A percentile compares a stretch with the other conserved stretches of the same genome.
phyloP scores from a whole-genome alignment of 345 rosid species.

The Arabidopsis arenosa region DNA sequence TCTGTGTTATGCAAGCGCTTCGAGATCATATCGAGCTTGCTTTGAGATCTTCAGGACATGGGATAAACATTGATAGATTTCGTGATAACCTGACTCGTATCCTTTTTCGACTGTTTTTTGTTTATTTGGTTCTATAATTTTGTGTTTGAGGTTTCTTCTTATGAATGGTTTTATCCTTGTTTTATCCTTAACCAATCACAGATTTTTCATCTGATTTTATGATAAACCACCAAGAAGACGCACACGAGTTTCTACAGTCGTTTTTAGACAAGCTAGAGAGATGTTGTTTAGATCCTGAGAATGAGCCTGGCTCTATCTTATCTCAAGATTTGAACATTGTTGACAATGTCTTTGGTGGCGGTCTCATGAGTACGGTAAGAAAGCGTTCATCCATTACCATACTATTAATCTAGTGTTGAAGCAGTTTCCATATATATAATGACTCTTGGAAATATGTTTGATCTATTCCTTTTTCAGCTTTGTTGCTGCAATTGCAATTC shows the following conservation, averaged over 20 bases:
- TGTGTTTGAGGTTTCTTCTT: neutral
- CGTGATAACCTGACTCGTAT: conserved; percentile 70
- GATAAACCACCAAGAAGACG: conserved; percentile 81
- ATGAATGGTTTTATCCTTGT: conserved; percentile 46
- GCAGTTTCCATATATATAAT: conserved; percentile 1
- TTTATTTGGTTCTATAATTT: neutral
- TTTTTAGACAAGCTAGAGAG: conserved; percentile 72
- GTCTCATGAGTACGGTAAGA: conserved; percentile 77
- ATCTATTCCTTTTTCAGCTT: conserved; percentile 50
- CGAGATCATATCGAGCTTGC: conserved; percentile 65
- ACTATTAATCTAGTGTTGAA: neutral
- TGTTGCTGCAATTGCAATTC: conserved; percentile 70
- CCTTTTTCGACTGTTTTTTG: conserved; percentile 28
- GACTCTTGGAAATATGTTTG: conserved; percentile 5
- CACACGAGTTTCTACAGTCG: conserved; percentile 84
- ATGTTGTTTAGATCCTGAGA: conserved; percentile 53
- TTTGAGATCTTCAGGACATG: conserved; percentile 62
- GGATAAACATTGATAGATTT: conserved; percentile 52
- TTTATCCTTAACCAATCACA: conserved; percentile 52
- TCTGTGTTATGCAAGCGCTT: conserved; percentile 68
- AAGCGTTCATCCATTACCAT: neutral
- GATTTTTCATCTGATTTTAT: conserved; percentile 66
- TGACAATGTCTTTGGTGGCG: conserved; percentile 73
- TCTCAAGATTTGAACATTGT: conserved; percentile 57
- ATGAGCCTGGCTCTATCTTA: conserved; percentile 29